Evolutionary conservation across 2,329 filamentous ascomycete genomes (phyloP).

Genomic region (Colletotrichum destructivum): DNA sequence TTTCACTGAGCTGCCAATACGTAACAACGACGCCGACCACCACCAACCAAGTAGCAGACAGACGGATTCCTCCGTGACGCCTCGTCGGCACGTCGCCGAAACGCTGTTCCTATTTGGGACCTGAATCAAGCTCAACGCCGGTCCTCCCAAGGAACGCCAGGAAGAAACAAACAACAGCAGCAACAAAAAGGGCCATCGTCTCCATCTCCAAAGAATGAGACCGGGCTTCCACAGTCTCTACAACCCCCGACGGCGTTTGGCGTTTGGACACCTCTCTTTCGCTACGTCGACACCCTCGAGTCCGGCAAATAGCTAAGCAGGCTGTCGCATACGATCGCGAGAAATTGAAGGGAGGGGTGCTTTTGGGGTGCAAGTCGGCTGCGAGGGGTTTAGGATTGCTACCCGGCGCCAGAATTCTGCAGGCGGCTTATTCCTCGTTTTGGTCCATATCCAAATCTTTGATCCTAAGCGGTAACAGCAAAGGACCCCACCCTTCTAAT

Average conservation of each 20-base stretch:
- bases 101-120: constrained; percentile 25
- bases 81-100: constrained; percentile 33
- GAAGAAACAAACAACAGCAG: neutral
- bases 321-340: constrained; percentile 7
- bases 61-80: constrained; percentile 18
- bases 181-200: constrained; percentile 26
- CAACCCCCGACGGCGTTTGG: constrained; percentile 7
- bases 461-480: constrained; percentile 7
- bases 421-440: constrained; percentile 21
- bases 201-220: constrained; percentile 29
- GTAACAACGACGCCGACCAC: constrained; percentile 7
- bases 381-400: neutral
- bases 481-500: neutral
- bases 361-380: constrained; percentile 7
- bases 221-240: constrained; percentile 21
- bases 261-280: neutral
- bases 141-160: constrained; percentile 29
- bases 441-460: constrained; percentile 18
- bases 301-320: neutral
- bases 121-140: constrained; percentile 36
- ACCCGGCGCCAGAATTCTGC: constrained; percentile 3
- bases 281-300: constrained; percentile 21
- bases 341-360: constrained; percentile 4
- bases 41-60: neutral
- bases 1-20: neutral